These are phyloP conservation scores for Mycena galericulata DNA, from an alignment of 768 basidiomycete genomes.

Conservation along the genomic window DNA sequence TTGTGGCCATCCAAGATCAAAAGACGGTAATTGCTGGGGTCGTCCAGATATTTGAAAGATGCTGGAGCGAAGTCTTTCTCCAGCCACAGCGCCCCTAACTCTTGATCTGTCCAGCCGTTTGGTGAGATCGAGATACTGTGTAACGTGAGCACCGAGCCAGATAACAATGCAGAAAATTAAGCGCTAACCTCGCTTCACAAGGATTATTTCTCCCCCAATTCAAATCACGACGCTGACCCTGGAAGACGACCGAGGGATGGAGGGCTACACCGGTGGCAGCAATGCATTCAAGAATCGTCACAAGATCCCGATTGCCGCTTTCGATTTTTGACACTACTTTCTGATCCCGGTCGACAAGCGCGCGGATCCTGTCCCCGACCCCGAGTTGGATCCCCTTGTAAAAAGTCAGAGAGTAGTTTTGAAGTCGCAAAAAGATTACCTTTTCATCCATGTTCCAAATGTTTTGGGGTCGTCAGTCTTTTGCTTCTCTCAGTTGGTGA, in stretches of 20 bases:
- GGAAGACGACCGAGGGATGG: not conserved
- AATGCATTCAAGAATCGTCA: not conserved
- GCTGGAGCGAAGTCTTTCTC: slow-evolving; percentile 30
- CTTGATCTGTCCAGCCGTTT: slow-evolving; percentile 39
- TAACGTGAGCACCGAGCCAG: too few species aligned
- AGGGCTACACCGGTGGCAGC: not conserved
- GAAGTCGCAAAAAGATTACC: too few species aligned
- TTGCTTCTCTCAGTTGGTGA: too few species aligned
- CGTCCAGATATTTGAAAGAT: not conserved
- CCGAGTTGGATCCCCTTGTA: slow-evolving; percentile 28
- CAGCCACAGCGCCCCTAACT: slow-evolving; percentile 35
- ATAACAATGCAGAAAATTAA: slow-evolving; percentile 1
- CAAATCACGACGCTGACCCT: not conserved
- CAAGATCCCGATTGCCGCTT: not conserved
- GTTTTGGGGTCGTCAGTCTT: too few species aligned
- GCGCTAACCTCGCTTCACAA: not conserved
- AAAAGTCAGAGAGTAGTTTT: slow-evolving; percentile 2
- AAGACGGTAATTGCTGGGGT: slow-evolving; percentile 21
- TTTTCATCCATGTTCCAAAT: too few species aligned
- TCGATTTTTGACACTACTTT: slow-evolving; percentile 4
- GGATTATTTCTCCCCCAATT: slow-evolving; percentile 2
- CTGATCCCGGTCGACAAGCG: slow-evolving; percentile 22
- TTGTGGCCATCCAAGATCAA: slow-evolving; percentile 40
- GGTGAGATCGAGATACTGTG: slow-evolving; percentile 31
- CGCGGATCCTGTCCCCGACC: not conserved